Conservation (phyloP, 129 eudicot species). For the Helianthus annuus region HanXRQr2.0-SUNRISE NC_035440.2:23841919-23842418, state of each 20-base stretch:
- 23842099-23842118: slow-evolving; percentile 44
- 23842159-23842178: slow-evolving; percentile 48
- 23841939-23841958: slow-evolving; percentile 46
- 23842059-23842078: slow-evolving; percentile 39
- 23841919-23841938: slow-evolving; percentile 37
- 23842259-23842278: slow-evolving; percentile 37
- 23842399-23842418: slow-evolving; percentile 41
- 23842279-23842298: slow-evolving; percentile 39
- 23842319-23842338: slow-evolving; percentile 46
- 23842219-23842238: slow-evolving; percentile 51
- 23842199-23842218: slow-evolving; percentile 51
- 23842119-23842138: slow-evolving; percentile 57
- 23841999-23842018: slow-evolving; percentile 32
- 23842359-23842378: slow-evolving; percentile 35
- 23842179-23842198: slow-evolving; percentile 50
- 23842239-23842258: slow-evolving; percentile 46
- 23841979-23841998: slow-evolving; percentile 37
- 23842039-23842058: slow-evolving; percentile 35
- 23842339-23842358: slow-evolving; percentile 44
- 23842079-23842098: slow-evolving; percentile 38
- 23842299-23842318: slow-evolving; percentile 36
- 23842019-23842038: slow-evolving; percentile 38
- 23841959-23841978: slow-evolving; percentile 35
- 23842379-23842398: slow-evolving; percentile 42
- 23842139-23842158: slow-evolving; percentile 47